Base-by-base conservation (phyloP, 1,284 basidiomycete genomes). In the Ganoderma sinense region DNA sequence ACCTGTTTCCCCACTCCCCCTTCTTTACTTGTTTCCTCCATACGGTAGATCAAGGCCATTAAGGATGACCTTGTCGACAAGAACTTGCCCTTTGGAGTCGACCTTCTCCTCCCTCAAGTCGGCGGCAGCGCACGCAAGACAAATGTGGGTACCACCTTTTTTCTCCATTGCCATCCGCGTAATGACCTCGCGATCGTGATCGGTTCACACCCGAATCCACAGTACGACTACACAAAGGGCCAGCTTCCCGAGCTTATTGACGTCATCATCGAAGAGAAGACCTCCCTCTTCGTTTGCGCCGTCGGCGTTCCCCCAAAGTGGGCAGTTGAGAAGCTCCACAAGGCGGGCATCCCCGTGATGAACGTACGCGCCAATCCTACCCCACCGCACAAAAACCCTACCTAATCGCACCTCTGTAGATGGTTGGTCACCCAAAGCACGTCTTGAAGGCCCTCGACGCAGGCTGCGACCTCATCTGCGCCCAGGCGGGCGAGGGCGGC, bases 401-500 rank as follows among this genome's bases (percentile, higher is more conserved):
- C 33, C 65, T 56, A 33, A 10, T 29, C 36, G 7, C 61, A 1
- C 70, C 14, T 56, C 14, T 56, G 29, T 31, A 90, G 87, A 97
- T 97, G 94, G 91, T 97, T 73, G 95, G 95, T 20, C 92, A 94
- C 79, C 94, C 94, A 6, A 96, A 94, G 80, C 95, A 97, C 80
- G 94, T 94, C 59, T 74, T 83, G 64, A 95, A 95, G 80, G 95
- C 95, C 10, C 85, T 96, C 51, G 91, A 86, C 10, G 91, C 85
- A 40, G 95, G 95, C 61, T 91, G 93, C 45, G 96, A 97, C 78
- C 84, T 97, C 72, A 96, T 97, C 78, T 96, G 94, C 76, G 94
- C 94, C 1, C 96, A 97, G 79, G 94, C 91, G 2, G 93, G 93
- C 48, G 94, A 96, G 81, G 95, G 93, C 53, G 95, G 95, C 68